Percentiles rank a stretch among this genome's conserved stretches.
Conservation (phyloP, 2,329 filamentous ascomycete species). For the Epicoccum nigrum region DNA sequence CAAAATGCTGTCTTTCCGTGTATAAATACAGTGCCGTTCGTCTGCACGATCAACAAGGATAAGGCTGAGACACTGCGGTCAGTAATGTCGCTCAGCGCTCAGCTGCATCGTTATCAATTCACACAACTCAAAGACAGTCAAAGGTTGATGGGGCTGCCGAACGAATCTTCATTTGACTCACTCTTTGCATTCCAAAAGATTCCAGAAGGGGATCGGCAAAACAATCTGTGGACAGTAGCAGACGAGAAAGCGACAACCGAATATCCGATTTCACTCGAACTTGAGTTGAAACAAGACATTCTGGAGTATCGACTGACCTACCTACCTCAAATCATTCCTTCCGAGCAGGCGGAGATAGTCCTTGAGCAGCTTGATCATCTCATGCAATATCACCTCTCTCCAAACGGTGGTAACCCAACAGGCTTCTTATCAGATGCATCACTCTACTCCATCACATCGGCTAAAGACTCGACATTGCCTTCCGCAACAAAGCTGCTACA, state of each 20-base stretch:
- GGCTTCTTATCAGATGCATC: conserved; percentile 43
- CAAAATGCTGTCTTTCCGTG: conserved; percentile 73
- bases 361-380: conserved; percentile 74
- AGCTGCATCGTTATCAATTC: conserved; percentile 72
- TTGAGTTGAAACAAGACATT: conserved; percentile 63
- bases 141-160: conserved; percentile 69
- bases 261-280: conserved; percentile 80
- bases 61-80: conserved; percentile 64
- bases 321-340: conserved; percentile 67
- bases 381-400: conserved; percentile 64
- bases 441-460: conserved; percentile 70
- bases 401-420: conserved; percentile 51
- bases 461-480: conserved; percentile 63
- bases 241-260: conserved; percentile 74
- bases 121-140: conserved; percentile 75
- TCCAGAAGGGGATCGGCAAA: conserved; percentile 24
- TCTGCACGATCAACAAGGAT: conserved; percentile 61
- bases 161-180: conserved; percentile 78
- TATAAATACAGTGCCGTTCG: conserved; percentile 78
- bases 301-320: conserved; percentile 72
- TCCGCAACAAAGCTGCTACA: conserved; percentile 70
- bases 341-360: conserved; percentile 69
- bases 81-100: conserved; percentile 70
- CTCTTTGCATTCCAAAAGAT: conserved; percentile 81
- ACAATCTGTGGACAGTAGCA: conserved; percentile 63